phyloP scores from a whole-genome alignment of 768 basidiomycete species.

The Tephrocybe sp. region DNA sequence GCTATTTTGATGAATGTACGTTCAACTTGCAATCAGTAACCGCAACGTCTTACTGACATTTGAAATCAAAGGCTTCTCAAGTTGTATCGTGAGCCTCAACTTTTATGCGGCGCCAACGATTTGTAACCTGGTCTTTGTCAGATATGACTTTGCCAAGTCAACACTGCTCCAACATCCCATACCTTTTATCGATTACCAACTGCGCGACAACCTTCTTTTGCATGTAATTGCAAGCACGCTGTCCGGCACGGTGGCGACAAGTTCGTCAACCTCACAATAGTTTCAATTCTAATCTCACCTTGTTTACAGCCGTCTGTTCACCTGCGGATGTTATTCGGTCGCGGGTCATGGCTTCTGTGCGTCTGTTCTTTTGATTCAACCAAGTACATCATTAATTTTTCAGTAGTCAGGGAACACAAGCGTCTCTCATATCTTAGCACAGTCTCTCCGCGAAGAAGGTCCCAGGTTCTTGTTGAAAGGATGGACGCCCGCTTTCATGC shows the following conservation, averaged over 20 bases:
- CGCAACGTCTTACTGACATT: neutral
- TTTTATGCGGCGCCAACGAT: neutral
- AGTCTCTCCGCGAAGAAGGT: conserved; percentile 71
- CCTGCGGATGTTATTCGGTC: conserved; percentile 77
- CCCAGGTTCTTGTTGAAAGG: conserved; percentile 80
- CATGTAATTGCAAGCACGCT: conserved; percentile 66
- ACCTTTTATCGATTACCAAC: conserved; percentile 55
- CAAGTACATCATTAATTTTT: conserved; percentile 3
- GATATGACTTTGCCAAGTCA: conserved; percentile 77
- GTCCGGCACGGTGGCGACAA: conserved; percentile 76
- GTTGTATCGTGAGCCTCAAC: conserved; percentile 68
- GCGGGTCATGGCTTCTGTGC: conserved; percentile 73
- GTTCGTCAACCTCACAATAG: conserved; percentile 35
- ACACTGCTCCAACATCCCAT: conserved; percentile 48
- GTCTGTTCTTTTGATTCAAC: conserved; percentile 18
- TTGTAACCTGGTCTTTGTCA: conserved; percentile 22
- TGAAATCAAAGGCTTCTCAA: conserved; percentile 59
- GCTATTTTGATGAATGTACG: conserved; percentile 18
- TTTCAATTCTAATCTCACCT: conserved; percentile 1
- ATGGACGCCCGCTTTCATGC: conserved; percentile 86
- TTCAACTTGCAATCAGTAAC: conserved; percentile 1
- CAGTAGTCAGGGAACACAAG: conserved; percentile 48
- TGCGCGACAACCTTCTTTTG: conserved; percentile 63
- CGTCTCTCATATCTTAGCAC: conserved; percentile 49
- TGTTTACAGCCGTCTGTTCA: conserved; percentile 63